Conservation (phyloP, 768 basidiomycete species). For the Tephrocybe rancida region DNA sequence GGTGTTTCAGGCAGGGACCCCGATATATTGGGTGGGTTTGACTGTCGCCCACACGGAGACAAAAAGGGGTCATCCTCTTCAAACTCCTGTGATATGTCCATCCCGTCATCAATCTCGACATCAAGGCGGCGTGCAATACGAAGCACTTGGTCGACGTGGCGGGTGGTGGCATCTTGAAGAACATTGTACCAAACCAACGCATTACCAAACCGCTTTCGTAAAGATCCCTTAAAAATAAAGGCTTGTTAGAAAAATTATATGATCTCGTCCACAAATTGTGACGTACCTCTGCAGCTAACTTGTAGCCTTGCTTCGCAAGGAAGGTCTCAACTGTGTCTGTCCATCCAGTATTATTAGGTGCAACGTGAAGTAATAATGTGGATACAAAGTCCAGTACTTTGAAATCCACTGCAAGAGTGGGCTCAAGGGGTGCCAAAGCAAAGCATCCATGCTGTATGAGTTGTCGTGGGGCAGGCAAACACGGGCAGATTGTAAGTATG, state of each 20-base stretch:
- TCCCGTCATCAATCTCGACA: constrained; percentile 3
- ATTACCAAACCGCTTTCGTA: constrained; percentile 24
- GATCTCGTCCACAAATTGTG: no score
- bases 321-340: constrained; percentile 26
- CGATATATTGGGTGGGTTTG: no score
- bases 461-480: not conserved
- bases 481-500: not conserved
- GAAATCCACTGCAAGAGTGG: constrained; percentile 33
- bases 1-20: no score
- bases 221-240: constrained; percentile 19
- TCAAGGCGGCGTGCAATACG: not conserved
- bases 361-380: constrained; percentile 23
- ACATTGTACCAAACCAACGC: constrained; percentile 26
- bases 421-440: constrained; percentile 27
- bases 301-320: constrained; percentile 20
- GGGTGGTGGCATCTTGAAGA: constrained; percentile 14
- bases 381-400: constrained; percentile 28
- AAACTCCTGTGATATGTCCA: no score
- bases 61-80: no score
- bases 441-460: constrained; percentile 12
- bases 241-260: no score
- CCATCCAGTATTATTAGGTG: constrained; percentile 30
- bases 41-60: not conserved
- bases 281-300: constrained; percentile 13
- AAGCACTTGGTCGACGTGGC: constrained; percentile 12